Evolutionary conservation across 352 stramenopile species (phyloP), one percentile per base, ranked within the genome.

Genomic region (Globisporangium acanthophoron): DNA sequence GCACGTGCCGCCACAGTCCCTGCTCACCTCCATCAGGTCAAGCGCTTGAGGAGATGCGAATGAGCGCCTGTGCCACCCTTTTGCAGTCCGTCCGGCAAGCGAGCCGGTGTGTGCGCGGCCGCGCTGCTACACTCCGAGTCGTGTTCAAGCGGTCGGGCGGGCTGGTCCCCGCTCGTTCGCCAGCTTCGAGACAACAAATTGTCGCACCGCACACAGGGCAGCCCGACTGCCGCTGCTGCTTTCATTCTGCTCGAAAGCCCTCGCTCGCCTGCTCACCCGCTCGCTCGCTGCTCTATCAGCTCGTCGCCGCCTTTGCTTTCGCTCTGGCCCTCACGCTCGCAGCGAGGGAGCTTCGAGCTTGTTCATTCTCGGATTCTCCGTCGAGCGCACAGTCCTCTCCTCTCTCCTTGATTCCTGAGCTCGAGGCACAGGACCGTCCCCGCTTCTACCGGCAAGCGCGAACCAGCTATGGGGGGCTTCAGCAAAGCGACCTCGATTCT

Each of bases 401-500:
- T 24, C 7, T 16, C 12, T 29, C 21, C 43, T 27, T 9, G 16
- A 3, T 27, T 9, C 44, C 20, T 20, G 0, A 41, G 5, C 37
- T 41, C 37, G 37, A 41, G 11, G 37, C 9, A 41, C 37, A 41
- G 37, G 12, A 18, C 37, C n/a, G 6, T 18, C 18, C 43, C 16
- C n/a, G 1, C 41, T 27, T n/a, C 16, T 45, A 1, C 40, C 16
- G 13, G n/a, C 40, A 43, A 43, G 7, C 37, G n/a, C 40, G 11
- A 12, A 45, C 16, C 41, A 24, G 8, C 16, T 6, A 47, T 47
- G 41, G 18, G 5, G n/a, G 41, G 41, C 18, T 21, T 47, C 41
- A 5, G 41, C 16, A 47, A 18, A 47, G n/a, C 18, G 18, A 47
- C 55, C 6, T 55, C 55, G 24, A 18, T 61, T 8, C 57, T 62